Evolutionary conservation across 2,329 filamentous ascomycete genomes (phyloP).

Genomic region (Monilinia laxa): DNA sequence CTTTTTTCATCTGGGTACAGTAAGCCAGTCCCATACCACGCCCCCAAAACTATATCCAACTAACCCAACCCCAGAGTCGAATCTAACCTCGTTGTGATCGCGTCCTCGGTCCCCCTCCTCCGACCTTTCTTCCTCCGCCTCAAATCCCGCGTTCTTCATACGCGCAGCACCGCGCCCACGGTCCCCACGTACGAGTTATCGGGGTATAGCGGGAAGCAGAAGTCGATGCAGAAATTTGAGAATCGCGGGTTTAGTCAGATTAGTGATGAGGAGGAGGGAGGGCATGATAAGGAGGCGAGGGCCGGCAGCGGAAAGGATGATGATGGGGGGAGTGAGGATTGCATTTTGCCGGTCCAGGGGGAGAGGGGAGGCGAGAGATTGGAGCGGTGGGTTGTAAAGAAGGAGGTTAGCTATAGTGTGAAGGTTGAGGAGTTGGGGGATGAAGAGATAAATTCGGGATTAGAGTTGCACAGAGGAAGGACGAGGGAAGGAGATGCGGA

Average conservation of each 20-base stretch:
- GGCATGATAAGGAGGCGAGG: neutral
- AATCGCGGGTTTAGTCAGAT: neutral
- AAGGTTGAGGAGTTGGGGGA: neutral
- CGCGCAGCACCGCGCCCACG: neutral
- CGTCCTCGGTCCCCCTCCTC: slow-evolving; percentile 29
- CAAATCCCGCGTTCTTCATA: neutral
- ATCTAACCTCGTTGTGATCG: slow-evolving; percentile 28
- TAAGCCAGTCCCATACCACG: slow-evolving; percentile 6
- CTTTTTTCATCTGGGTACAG: slow-evolving; percentile 28
- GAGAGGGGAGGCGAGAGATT: neutral
- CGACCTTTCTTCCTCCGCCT: slow-evolving; percentile 25
- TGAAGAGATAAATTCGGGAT: neutral
- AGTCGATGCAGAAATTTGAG: neutral
- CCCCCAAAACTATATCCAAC: too few relatives aligned
- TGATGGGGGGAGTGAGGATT: neutral
- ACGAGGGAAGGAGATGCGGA: neutral
- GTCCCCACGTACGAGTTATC: slow-evolving; percentile 7
- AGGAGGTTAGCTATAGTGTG: neutral
- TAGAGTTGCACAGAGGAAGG: too few relatives aligned
- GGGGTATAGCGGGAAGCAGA: neutral
- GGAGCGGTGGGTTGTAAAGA: neutral
- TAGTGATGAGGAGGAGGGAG: neutral
- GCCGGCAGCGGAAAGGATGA: neutral
- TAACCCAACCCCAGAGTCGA: slow-evolving; percentile 24
- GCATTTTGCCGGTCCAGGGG: neutral